Conservation (phyloP, 805 yeast genomes). For the Kregervanrija delftensis region DNA sequence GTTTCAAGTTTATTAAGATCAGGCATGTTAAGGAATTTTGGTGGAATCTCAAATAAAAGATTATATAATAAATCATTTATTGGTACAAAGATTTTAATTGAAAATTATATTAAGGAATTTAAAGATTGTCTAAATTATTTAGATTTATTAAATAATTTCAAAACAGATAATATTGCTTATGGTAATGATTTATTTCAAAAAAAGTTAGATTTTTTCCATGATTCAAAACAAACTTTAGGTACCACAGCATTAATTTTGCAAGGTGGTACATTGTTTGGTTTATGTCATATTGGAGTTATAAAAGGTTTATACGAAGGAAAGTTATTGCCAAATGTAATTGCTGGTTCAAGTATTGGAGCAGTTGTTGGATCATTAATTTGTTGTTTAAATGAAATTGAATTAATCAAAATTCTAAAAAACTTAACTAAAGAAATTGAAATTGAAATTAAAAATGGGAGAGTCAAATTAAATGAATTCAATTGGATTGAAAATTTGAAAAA, state of each 20-base stretch:
- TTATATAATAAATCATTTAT: constrained; percentile 75
- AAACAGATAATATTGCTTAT: constrained; percentile 15
- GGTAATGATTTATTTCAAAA: constrained; percentile 29
- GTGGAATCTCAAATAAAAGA: constrained; percentile 76
- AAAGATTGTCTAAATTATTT: constrained; percentile 46
- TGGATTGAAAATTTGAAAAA: constrained; percentile 21
- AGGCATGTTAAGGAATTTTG: constrained; percentile 84
- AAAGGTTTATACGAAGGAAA: constrained; percentile 72
- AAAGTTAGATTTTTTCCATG: constrained; percentile 74
- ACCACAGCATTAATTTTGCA: constrained; percentile 85
- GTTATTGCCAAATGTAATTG: constrained; percentile 74
- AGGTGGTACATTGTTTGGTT: constrained; percentile 92
- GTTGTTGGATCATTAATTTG: constrained; percentile 85
- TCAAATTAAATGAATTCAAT: constrained; percentile 18
- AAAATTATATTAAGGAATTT: constrained; percentile 77
- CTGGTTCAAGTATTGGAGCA: constrained; percentile 93
- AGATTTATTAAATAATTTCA: constrained; percentile 14
- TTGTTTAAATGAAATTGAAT: constrained; percentile 59
- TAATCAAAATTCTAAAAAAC: constrained; percentile 36
- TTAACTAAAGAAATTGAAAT: constrained; percentile 24
- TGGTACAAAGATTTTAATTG: constrained; percentile 86
- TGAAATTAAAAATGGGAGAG: constrained; percentile 22
- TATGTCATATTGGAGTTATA: constrained; percentile 90
- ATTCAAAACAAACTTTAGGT: constrained; percentile 81
- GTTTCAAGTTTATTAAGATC: constrained; percentile 68